A percentile compares a stretch with the other conserved stretches of the same genome.
These are phyloP conservation scores for Clarireedia hainanense DNA, from an alignment of 2,329 filamentous ascomycete species.

Conservation along the genomic window DNA sequence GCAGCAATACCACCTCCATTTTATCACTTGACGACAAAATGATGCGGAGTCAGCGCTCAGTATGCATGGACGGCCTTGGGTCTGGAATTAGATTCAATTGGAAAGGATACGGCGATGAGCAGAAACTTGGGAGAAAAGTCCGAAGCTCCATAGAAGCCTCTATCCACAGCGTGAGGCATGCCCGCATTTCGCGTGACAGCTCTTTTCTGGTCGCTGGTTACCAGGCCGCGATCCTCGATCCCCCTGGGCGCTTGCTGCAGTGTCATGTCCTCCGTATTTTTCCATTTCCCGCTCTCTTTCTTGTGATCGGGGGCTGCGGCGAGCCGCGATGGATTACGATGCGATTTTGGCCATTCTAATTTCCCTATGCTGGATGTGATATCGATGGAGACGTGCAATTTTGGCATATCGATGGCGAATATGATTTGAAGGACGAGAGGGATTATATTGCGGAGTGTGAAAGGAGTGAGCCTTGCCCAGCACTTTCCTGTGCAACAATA, in stretches of 20 bases:
- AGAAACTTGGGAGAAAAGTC: not conserved
- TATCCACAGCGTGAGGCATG: not conserved
- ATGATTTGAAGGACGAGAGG: not conserved
- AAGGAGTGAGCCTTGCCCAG: conserved; percentile 1
- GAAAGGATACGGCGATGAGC: not conserved
- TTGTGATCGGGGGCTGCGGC: not conserved
- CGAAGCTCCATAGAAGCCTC: not conserved
- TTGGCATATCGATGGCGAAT: not conserved
- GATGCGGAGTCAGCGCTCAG: not conserved
- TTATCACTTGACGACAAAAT: conserved; percentile 9
- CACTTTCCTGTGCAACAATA: not conserved
- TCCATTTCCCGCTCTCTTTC: not conserved
- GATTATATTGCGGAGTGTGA: not conserved
- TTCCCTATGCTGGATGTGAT: not conserved
- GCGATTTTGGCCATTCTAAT: not conserved
- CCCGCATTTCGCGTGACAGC: not conserved
- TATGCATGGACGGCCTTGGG: not conserved
- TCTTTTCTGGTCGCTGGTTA: not conserved
- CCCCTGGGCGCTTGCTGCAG: not conserved
- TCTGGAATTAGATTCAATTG: conserved; percentile 1
- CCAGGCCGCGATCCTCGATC: not conserved
- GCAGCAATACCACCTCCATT: not conserved
- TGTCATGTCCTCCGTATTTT: not conserved
- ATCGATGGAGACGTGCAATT: not conserved
- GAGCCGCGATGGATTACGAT: not conserved